Conservation (phyloP, 1,284 basidiomycete species). For the Ganoderma multipileum region DNA sequence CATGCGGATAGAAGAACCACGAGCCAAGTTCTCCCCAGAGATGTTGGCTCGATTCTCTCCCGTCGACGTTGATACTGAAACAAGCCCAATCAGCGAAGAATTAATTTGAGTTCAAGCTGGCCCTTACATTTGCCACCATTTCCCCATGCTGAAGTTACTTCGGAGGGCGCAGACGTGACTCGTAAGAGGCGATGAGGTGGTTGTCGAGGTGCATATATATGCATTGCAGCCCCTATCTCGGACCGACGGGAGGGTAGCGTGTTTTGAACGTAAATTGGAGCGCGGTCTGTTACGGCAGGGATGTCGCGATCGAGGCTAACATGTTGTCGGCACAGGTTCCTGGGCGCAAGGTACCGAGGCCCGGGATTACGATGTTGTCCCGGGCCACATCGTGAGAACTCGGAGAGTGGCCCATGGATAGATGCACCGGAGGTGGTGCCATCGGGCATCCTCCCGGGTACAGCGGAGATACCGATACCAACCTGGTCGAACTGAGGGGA, state of each 20-base stretch:
- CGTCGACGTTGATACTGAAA: slow-evolving; percentile 16
- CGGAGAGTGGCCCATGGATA: background rate
- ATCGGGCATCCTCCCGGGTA: background rate
- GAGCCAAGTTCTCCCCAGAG: slow-evolving; percentile 14
- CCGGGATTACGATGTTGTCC: background rate
- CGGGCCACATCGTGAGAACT: background rate
- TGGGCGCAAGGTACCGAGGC: background rate
- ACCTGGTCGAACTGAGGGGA: background rate
- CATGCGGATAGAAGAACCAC: slow-evolving; percentile 21
- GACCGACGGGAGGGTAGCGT: slow-evolving; percentile 2
- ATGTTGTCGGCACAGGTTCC: background rate
- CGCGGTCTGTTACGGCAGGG: slow-evolving; percentile 6
- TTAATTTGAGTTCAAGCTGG: background rate
- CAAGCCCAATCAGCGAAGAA: background rate
- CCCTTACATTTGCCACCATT: slow-evolving; percentile 19
- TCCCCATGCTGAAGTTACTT: slow-evolving; percentile 4
- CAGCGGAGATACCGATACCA: background rate
- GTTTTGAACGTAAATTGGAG: slow-evolving; percentile 1
- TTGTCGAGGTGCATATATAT: background rate
- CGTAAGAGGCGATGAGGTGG: background rate
- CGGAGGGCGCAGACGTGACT: background rate
- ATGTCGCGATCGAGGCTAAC: slow-evolving; percentile 1
- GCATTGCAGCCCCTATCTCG: background rate
- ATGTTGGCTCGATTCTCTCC: slow-evolving; percentile 12
- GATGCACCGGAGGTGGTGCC: background rate